Percentiles rank a stretch among this genome's conserved stretches.
Conservation (phyloP, 306 rosid species). For the Cucumis melo region DNA sequence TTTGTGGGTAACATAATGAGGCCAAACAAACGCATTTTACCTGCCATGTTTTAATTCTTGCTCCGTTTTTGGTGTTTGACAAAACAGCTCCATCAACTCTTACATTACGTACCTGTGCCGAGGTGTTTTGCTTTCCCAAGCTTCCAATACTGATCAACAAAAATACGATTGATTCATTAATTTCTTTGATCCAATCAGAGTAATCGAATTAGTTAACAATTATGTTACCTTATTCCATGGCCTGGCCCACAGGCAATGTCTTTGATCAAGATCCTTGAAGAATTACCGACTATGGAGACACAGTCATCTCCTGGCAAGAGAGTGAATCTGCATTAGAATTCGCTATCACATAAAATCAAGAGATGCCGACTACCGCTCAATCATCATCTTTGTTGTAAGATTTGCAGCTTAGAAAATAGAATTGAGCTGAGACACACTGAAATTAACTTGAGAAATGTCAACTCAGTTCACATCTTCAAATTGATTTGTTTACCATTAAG, state of each 20-base stretch:
- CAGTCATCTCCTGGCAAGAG: conserved; percentile 71
- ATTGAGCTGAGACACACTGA: neutral
- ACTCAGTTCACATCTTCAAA: neutral
- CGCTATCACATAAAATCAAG: neutral
- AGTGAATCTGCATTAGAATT: neutral
- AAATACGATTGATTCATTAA: neutral
- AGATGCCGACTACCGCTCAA: too few species aligned
- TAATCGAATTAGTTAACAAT: neutral
- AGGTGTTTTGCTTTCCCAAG: conserved; percentile 60
- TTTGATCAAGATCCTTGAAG: conserved; percentile 49
- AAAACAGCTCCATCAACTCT: conserved; percentile 52
- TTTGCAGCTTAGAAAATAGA: neutral
- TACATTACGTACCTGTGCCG: conserved; percentile 50
- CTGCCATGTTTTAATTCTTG: conserved; percentile 99
- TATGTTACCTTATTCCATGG: conserved; percentile 81
- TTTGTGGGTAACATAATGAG: neutral
- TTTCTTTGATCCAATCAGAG: neutral
- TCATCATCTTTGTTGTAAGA: neutral
- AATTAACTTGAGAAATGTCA: neutral
- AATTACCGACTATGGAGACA: conserved; percentile 70
- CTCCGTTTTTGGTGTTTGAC: conserved; percentile 57
- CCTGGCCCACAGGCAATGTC: conserved; percentile 81
- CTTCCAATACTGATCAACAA: conserved; percentile 70
- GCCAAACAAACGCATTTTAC: conserved; percentile 15
- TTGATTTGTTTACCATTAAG: neutral